These are phyloP conservation scores for Colletotrichum tabaci DNA, from an alignment of 2,329 filamentous ascomycete genomes.

Conservation along the genomic window DNA sequence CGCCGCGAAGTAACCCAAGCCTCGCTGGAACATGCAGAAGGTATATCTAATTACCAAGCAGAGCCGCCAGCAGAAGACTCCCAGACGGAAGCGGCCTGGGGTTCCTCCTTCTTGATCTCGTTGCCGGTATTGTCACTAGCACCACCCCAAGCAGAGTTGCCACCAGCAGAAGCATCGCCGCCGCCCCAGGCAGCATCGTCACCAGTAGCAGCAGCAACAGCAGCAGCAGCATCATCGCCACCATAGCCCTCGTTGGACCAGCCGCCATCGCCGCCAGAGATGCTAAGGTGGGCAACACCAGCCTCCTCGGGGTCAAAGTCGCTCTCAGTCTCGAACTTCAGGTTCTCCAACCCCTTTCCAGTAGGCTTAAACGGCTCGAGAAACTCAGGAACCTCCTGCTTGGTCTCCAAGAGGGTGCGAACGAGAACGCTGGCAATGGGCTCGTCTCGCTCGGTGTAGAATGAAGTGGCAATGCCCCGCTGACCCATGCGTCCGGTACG, in stretches of 20 bases:
- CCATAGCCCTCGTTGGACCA: conserved; percentile 35
- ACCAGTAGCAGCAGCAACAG: conserved; percentile 44
- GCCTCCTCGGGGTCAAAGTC: conserved; percentile 62
- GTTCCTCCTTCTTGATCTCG: conserved; percentile 16
- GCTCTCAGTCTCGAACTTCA: conserved; percentile 70
- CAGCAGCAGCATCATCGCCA: conserved; percentile 31
- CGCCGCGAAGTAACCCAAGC: neutral
- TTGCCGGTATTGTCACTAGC: conserved; percentile 25
- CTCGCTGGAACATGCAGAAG: conserved; percentile 8
- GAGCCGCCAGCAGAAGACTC: conserved; percentile 24
- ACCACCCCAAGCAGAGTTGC: conserved; percentile 43
- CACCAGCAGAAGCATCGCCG: conserved; percentile 13
- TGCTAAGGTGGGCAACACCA: conserved; percentile 47
- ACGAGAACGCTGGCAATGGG: conserved; percentile 81
- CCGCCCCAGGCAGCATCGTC: conserved; percentile 40
- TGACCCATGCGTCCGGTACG: conserved; percentile 96
- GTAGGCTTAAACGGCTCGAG: conserved; percentile 76
- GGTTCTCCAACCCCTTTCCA: conserved; percentile 53
- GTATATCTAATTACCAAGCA: conserved; percentile 35
- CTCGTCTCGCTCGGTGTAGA: conserved; percentile 86
- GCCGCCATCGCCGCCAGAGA: conserved; percentile 39
- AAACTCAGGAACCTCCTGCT: conserved; percentile 87
- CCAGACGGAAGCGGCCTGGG: conserved; percentile 37
- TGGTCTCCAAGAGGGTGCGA: conserved; percentile 85
- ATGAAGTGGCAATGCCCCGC: conserved; percentile 86